Conservation (phyloP, 108 stramenopile species). For the Hondaea fermentalgiana region DNA sequence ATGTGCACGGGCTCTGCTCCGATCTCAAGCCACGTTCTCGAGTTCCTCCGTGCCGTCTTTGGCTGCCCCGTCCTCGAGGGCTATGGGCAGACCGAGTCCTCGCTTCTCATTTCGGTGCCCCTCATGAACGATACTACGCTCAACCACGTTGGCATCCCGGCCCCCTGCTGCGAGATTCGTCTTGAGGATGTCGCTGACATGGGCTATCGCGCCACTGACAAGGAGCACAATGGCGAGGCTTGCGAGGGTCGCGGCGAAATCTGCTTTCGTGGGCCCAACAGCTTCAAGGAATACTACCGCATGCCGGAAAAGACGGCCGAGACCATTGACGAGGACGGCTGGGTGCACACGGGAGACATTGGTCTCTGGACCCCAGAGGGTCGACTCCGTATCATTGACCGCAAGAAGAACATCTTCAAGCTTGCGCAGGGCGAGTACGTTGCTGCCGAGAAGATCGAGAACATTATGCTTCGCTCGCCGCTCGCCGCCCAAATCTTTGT, state of each 20-base stretch:
- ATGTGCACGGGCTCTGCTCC: conserved; percentile 86
- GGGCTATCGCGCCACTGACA: conserved; percentile 70
- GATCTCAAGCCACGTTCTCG: conserved; percentile 72
- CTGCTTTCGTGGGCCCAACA: conserved; percentile 78
- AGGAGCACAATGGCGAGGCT: conserved; percentile 23
- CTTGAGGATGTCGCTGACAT: conserved; percentile 88
- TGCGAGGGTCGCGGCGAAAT: conserved; percentile 83
- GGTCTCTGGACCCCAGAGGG: conserved; percentile 83
- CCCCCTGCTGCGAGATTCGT: conserved; percentile 65
- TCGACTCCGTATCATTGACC: conserved; percentile 84
- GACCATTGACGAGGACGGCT: conserved; percentile 82
- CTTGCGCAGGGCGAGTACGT: conserved; percentile 72
- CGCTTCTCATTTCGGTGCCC: conserved; percentile 62
- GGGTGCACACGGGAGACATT: conserved; percentile 94
- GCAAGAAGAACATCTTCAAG: conserved; percentile 98
- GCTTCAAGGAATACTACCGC: conserved; percentile 93
- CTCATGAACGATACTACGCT: conserved; percentile 60
- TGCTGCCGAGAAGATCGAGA: conserved; percentile 94
- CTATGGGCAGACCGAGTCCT: conserved; percentile 93
- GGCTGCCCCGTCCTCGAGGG: conserved; percentile 83
- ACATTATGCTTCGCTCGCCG: conserved; percentile 64
- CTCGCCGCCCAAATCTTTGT: conserved; percentile 85
- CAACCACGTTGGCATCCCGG: conserved; percentile 88
- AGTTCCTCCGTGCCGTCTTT: conserved; percentile 76
- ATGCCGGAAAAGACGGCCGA: conserved; percentile 79